Percentiles rank a stretch among this genome's conserved stretches.
These are phyloP conservation scores for Chlamydomonas eustigma DNA, from an alignment of 139 green algal species.

Conservation along the genomic window DNA sequence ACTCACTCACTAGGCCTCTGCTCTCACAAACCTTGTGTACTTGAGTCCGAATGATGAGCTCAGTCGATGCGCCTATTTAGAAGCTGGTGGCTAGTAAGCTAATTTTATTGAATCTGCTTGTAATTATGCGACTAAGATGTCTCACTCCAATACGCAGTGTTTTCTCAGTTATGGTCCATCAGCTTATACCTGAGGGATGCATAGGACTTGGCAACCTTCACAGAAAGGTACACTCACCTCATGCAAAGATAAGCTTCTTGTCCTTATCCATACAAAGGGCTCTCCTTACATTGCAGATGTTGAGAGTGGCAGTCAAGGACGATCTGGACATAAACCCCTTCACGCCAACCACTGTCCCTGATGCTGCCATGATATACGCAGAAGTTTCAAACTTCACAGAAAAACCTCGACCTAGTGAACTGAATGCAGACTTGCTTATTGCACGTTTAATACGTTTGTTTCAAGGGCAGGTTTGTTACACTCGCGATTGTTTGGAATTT, in stretches of 20 bases:
- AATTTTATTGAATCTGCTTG: no score
- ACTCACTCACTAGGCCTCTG: not conserved
- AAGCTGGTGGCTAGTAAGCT: slow-evolving; percentile 5
- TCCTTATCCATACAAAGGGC: not conserved
- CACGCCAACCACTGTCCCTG: slow-evolving; percentile 34
- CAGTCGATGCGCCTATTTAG: not conserved
- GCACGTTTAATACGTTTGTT: slow-evolving; percentile 55
- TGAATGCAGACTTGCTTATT: slow-evolving; percentile 63
- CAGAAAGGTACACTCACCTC: slow-evolving; percentile 45
- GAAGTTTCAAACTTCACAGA: slow-evolving; percentile 68
- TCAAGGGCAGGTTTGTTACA: slow-evolving; percentile 54
- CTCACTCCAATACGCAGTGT: slow-evolving; percentile 66
- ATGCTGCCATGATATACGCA: slow-evolving; percentile 58
- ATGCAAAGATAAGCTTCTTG: not conserved
- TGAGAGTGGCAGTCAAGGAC: slow-evolving; percentile 64
- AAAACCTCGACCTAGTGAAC: slow-evolving; percentile 45
- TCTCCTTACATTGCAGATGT: slow-evolving; percentile 42
- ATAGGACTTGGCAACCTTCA: slow-evolving; percentile 87
- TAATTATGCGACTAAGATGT: no score
- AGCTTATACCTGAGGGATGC: slow-evolving; percentile 40
- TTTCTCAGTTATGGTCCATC: slow-evolving; percentile 51
- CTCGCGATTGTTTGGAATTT: no score
- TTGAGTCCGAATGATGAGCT: not conserved
- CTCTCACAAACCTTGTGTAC: slow-evolving; percentile 10
- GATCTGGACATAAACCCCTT: slow-evolving; percentile 39